Evolutionary conservation across 202 grass and related monocot genomes (phyloP).

Genomic region (Cymbopogon flexuosus): DNA sequence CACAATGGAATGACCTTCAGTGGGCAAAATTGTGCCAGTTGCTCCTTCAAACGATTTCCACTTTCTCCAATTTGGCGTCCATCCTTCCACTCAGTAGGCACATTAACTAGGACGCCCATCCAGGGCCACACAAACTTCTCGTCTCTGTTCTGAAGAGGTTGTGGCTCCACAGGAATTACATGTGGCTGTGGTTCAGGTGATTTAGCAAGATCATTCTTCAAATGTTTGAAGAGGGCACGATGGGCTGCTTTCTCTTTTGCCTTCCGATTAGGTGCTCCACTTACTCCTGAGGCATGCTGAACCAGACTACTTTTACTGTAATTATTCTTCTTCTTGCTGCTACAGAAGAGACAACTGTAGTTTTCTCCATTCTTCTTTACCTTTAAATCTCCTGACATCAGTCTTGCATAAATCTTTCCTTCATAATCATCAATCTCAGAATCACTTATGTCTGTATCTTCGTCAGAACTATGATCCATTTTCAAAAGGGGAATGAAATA

Average conservation of each 20-base stretch:
- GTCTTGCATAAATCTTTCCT: conserved; percentile 41
- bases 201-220: conserved; percentile 51
- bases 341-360: conserved; percentile 73
- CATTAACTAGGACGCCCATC: conserved; percentile 77
- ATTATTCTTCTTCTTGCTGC: conserved; percentile 59
- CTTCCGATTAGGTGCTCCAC: conserved; percentile 54
- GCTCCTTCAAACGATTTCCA: conserved; percentile 43
- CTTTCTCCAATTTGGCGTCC: conserved; percentile 45
- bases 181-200: background rate
- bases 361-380: conserved; percentile 29
- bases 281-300: conserved; percentile 72
- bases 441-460: conserved; percentile 63
- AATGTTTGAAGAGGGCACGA: conserved; percentile 52
- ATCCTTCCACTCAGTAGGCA: conserved; percentile 62
- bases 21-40: conserved; percentile 32
- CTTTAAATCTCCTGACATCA: conserved; percentile 54
- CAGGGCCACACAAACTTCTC: conserved; percentile 92
- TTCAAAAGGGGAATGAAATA: background rate
- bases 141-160: conserved; percentile 42
- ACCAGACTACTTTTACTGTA: conserved; percentile 59
- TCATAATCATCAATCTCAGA: conserved; percentile 74
- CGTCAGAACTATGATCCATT: conserved; percentile 44
- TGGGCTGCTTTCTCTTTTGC: conserved; percentile 75
- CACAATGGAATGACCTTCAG: conserved; percentile 43
- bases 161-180: conserved; percentile 7